phyloP scores from a whole-genome alignment of 1,139 yeast genomes.

The Pichia sp. region DNA sequence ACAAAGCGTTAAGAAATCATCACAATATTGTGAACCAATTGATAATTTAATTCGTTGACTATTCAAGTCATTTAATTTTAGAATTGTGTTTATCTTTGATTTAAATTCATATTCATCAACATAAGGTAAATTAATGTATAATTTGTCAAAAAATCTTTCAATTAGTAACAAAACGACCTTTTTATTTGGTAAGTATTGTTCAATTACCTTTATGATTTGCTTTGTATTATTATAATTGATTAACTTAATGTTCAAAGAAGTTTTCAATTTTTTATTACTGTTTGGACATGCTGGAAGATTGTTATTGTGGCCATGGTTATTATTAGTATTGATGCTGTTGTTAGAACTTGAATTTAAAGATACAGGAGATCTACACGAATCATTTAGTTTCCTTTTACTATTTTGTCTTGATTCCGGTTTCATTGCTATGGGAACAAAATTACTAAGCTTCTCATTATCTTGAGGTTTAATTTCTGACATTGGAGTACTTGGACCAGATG shows the following conservation, averaged over 20 bases:
- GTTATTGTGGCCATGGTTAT: background rate
- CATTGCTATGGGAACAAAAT: conserved; percentile 19
- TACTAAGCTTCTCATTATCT: conserved; percentile 15
- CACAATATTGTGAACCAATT: conserved; percentile 30
- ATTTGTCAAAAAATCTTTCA: conserved; percentile 34
- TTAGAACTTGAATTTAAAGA: too few relatives aligned
- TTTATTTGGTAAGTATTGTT: conserved; percentile 34
- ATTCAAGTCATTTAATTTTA: conserved; percentile 29
- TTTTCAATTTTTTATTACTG: conserved; percentile 21
- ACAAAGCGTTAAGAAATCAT: conserved; percentile 34
- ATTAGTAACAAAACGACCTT: conserved; percentile 33
- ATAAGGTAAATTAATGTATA: conserved; percentile 37
- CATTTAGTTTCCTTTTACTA: conserved; percentile 6
- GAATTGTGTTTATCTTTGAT: conserved; percentile 27
- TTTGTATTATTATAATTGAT: conserved; percentile 29
- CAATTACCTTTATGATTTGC: conserved; percentile 33
- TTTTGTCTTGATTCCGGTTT: conserved; percentile 17
- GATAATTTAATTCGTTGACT: conserved; percentile 29
- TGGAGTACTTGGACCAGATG: conserved; percentile 18
- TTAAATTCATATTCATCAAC: conserved; percentile 35
- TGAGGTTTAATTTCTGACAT: conserved; percentile 15
- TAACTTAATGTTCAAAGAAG: conserved; percentile 27
- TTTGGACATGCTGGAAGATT: background rate
- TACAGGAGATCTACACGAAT: background rate
- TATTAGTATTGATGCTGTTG: background rate